These are phyloP conservation scores for Solanum raphanifolium DNA, from an alignment of 257 asterid species.

Conservation along the genomic window DNA sequence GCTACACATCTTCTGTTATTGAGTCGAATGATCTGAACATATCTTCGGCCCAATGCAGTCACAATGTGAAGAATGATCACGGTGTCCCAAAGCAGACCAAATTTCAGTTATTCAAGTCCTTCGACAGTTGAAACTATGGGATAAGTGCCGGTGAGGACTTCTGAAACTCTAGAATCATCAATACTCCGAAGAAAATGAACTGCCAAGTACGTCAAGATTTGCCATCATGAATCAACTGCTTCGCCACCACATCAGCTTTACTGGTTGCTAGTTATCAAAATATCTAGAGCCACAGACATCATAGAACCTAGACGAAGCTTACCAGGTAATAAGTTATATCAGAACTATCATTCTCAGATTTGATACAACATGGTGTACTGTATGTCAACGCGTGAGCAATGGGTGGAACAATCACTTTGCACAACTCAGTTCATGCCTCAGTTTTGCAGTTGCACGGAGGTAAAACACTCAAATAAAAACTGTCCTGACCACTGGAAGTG, in stretches of 20 bases:
- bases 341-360: not conserved
- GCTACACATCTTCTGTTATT: constrained; percentile 23
- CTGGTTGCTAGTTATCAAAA: not conserved
- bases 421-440: not conserved
- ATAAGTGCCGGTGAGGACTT: not conserved
- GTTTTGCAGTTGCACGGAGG: not conserved
- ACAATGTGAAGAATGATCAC: not conserved
- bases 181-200: not conserved
- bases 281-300: not conserved
- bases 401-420: not conserved
- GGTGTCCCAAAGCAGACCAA: not conserved
- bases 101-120: not conserved
- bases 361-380: not conserved
- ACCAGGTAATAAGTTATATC: not conserved
- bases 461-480: not conserved
- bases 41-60: constrained; percentile 14
- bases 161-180: not conserved
- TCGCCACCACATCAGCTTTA: not conserved
- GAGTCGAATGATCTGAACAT: constrained; percentile 3
- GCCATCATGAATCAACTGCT: not conserved
- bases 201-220: not conserved
- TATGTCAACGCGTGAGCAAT: not conserved
- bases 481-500: not conserved
- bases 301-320: not conserved
- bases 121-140: not conserved